Base-by-base conservation (phyloP, 1,139 yeast species). In the Candida smagusa region DNA sequence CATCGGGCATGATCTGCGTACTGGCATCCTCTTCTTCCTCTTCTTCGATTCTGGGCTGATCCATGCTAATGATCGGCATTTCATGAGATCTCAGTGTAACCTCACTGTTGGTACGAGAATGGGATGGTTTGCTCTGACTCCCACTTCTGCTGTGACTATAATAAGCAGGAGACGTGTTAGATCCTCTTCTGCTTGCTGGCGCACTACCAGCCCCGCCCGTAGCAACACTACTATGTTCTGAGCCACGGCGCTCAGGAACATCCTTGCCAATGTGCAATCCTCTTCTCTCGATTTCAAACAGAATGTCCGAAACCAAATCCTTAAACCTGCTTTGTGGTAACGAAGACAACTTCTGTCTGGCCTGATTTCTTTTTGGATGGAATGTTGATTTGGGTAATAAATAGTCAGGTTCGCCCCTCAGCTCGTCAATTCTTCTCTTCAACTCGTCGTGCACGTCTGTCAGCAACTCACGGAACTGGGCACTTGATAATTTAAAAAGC, bases 301-400 rank as follows among this genome's bases (percentile, higher is more conserved):
- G 69, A 33, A 92, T 90, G 59, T 94, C 99, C 40, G 86, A 82
- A 9, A 89, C 95, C 55, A 94, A 75, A 58, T 92, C 98, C 53
- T 83, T 83, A 63, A 92, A 92, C 43, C 97, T 66, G 8, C 82
- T 63, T 40, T 83, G 81, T 1, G 96, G 94, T 44, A 94, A 74
- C 31, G 88, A 79, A 2, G 97, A 85, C 48, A 94, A 73, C 61
- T 90, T 92, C 56, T 87, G 90, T 50, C 99, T 77, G 3, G 98
- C 98, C 60, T 89, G 96, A 59, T 94, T 94, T 54, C 98, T 75
- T 56, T 89, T 90, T 26, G 95, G 94, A 58, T 94, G 98, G 63
- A 88, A 88, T 3, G 74, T 66, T n/a, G 78, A 71, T 55, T 76
- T 77, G 4, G 95, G 90, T 35, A 81, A 70, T 42, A 87, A 66